Evolutionary conservation across 169 alveolate genomes (phyloP), one percentile per base, ranked within the genome.

Genomic region (Plasmodium fragile): DNA sequence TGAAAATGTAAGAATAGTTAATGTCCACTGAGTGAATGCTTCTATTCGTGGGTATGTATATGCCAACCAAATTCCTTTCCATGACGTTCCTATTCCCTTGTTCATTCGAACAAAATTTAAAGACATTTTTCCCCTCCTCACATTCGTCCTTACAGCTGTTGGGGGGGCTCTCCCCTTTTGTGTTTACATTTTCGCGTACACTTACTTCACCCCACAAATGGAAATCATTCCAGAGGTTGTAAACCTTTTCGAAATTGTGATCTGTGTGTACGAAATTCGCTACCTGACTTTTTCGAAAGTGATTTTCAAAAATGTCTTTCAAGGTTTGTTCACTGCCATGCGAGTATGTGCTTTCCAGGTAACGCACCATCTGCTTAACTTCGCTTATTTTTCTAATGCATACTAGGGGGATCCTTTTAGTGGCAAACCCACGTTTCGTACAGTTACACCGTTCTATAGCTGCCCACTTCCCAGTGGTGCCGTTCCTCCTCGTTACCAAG

Each of bases 1-100:
- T 87, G 78, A 87, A 87, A 87, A 87, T 59, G 81, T 75, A 87
- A 87, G 53, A 77, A 87, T 87, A 87, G 34, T 77, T 87, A n/a
- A 78, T 16, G 11, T 87, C 71, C 71, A 79, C n/a, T n/a, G 93
- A 87, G 81, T 77, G 45, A 34, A 77, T 87, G 81, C 45, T 77
- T 45, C n/a, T 87, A 77, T 87, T 28, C 32, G 10, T 25, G 71
- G 93, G 93, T 77, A 87, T 65, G 32, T 87, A 87, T 77, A 87
- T 87, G 11, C 93, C 93, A 16, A 87, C 69, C 18, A 87, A 59
- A 53, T 87, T 87, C 70, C 70, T 87, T 75, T 77, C 55, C 93
- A 87, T 78, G 73, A 87, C 59, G 18, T n/a, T 87, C 69, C 59
- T 87, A 6, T 87, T 22, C 18, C 71, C 81, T 55, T 85, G 18